phyloP scores from a whole-genome alignment of 345 rosid species.

The Corchorus olitorius region DNA sequence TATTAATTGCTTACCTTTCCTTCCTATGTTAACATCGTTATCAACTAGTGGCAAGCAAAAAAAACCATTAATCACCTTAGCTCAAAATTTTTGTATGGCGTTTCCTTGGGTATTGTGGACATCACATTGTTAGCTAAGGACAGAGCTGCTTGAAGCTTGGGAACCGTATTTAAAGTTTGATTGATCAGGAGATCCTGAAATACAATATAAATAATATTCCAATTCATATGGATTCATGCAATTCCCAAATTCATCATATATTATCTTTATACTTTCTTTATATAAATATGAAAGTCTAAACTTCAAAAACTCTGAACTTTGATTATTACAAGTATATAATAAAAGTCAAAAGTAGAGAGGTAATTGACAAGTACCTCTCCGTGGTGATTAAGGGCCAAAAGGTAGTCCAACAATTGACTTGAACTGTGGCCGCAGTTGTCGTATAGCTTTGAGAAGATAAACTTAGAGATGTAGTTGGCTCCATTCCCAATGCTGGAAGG shows the following conservation, averaged over 20 bases:
- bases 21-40: too few species aligned
- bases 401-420: constrained; percentile 58
- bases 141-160: constrained; percentile 67
- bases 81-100: constrained; percentile 64
- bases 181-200: constrained; percentile 74
- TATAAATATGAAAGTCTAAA: too few species aligned
- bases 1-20: too few species aligned
- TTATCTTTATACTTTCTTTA: too few species aligned
- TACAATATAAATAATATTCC: background rate
- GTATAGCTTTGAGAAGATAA: constrained; percentile 56
- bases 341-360: background rate
- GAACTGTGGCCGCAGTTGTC: constrained; percentile 36
- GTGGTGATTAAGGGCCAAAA: constrained; percentile 61
- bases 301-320: too few species aligned
- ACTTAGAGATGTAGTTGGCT: constrained; percentile 60
- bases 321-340: too few species aligned
- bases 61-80: constrained; percentile 52
- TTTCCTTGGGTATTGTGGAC: constrained; percentile 52
- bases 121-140: constrained; percentile 48
- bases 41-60: background rate
- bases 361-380: constrained; percentile 59
- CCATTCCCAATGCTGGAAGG: constrained; percentile 89
- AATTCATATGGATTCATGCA: background rate
- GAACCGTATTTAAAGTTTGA: constrained; percentile 53
- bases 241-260: too few species aligned